Conservation (phyloP, 345 rosid species). For the Moricandia arvensis region DNA sequence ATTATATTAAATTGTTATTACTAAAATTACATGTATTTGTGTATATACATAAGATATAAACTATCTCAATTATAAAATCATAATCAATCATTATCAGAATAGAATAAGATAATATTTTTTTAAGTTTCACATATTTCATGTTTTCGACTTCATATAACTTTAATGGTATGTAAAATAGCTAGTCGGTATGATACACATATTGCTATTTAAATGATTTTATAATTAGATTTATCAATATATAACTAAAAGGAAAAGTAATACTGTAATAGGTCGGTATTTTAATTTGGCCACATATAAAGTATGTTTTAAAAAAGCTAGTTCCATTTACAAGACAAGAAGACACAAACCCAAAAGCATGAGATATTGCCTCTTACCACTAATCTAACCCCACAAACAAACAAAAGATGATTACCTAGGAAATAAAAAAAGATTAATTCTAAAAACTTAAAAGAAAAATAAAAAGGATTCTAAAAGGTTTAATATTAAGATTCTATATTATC, state of each 20-base stretch:
- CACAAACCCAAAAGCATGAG: constrained; percentile 40
- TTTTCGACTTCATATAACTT: not conserved
- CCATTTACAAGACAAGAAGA: constrained; percentile 45
- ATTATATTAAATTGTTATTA: not conserved
- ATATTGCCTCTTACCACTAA: constrained; percentile 34
- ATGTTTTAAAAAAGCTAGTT: constrained; percentile 32
- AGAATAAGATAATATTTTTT: not conserved
- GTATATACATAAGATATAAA: not conserved
- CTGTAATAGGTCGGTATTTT: constrained; percentile 14
- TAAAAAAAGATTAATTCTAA: not conserved
- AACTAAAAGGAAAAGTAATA: not conserved
- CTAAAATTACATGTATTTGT: not conserved
- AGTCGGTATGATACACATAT: not conserved
- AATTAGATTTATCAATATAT: not conserved
- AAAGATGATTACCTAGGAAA: not conserved
- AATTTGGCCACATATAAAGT: constrained; percentile 29
- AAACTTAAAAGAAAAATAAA: constrained; percentile 1
- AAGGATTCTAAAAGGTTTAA: not conserved
- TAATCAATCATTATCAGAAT: not conserved
- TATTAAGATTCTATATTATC: not conserved
- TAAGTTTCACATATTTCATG: not conserved
- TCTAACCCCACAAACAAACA: constrained; percentile 19
- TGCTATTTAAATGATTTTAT: not conserved
- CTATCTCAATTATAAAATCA: not conserved
- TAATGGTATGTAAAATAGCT: not conserved